Base-by-base conservation (phyloP, 768 basidiomycete species). In the Grammothele lineata region DNA sequence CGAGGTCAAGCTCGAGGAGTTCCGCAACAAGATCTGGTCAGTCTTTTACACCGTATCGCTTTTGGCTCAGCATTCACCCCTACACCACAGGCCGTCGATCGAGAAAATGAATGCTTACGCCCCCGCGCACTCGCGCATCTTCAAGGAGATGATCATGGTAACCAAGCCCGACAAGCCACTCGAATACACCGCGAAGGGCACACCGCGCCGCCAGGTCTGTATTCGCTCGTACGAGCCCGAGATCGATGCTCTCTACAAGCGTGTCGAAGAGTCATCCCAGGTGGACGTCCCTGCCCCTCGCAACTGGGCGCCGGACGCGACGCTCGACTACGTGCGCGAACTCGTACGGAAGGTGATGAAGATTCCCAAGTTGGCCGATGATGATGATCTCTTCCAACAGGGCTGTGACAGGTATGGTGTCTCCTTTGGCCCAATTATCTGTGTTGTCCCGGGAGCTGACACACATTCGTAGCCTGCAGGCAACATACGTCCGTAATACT, bases 381-480 rank as follows among this genome's bases (percentile, higher is more conserved):
- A 59, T 2, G 69, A 65, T 17, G 68, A 72, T 34, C 46, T 74
- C n/a, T 72, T 73, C 47, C 64, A 68, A 38, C 45, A 64, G 24
- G 72, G 72, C 1, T 70, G 69, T 39, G 70, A 73, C 46, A 71
- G n/a, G n/a, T n/a, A n/a, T n/a, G n/a, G n/a, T n/a, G n/a, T n/a
- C n/a, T n/a, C n/a, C n/a, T n/a, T n/a, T n/a, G n/a, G n/a, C n/a
- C n/a, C n/a, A n/a, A n/a, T n/a, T n/a, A n/a, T n/a, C n/a, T n/a
- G n/a, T n/a, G n/a, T n/a, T n/a, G n/a, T n/a, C n/a, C n/a, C 5
- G 5, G 18, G 5, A 21, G 17, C 18, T 38, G 7, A 19, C 37
- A 6, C 19, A 22, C 5, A 3, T 4, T 17, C 21, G 59, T n/a
- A n/a, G 58, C 30, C 37, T 62, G 24, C 51, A 60, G 39, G 57